A percentile compares a stretch with the other conserved stretches of the same genome.
These are phyloP conservation scores for Cornus kousa DNA, from an alignment of 148 eudicot species.

Conservation along the genomic window DNA sequence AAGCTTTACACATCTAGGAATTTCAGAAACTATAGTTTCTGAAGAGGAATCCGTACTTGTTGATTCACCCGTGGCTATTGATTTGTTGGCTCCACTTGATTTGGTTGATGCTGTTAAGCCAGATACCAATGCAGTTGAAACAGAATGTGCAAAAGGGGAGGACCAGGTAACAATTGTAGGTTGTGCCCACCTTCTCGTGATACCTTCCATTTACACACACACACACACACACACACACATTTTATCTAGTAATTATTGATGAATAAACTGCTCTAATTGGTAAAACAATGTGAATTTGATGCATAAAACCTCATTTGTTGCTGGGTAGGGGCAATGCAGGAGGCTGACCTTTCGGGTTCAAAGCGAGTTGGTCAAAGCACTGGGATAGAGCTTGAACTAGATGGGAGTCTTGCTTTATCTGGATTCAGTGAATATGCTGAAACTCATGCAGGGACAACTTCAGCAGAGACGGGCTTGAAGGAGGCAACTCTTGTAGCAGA, in stretches of 20 bases:
- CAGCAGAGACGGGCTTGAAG: conserved; percentile 14
- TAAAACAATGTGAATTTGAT: conserved; percentile 24
- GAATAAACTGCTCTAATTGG: background rate
- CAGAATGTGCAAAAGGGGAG: conserved; percentile 29
- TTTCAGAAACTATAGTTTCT: conserved; percentile 12
- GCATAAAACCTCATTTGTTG: conserved; percentile 46
- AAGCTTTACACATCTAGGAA: conserved; percentile 13
- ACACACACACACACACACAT: background rate
- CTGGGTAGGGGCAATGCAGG: conserved; percentile 95
- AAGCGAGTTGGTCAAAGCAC: conserved; percentile 32
- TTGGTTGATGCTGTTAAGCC: conserved; percentile 16
- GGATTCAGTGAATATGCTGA: conserved; percentile 21
- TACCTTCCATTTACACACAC: background rate
- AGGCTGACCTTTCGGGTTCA: conserved; percentile 38
- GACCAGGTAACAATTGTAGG: conserved; percentile 90
- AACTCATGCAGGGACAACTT: conserved; percentile 10
- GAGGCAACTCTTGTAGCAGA: conserved; percentile 16
- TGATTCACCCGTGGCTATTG: conserved; percentile 12
- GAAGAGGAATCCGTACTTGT: conserved; percentile 17
- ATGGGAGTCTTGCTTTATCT: conserved; percentile 17
- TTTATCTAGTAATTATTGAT: background rate
- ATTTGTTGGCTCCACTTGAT: conserved; percentile 14
- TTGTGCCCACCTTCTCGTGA: conserved; percentile 61
- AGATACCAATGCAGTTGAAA: conserved; percentile 24
- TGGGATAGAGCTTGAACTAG: conserved; percentile 32